Evolutionary conservation across 805 yeast genomes (phyloP).

Genomic region (Priceomyces medius): DNA sequence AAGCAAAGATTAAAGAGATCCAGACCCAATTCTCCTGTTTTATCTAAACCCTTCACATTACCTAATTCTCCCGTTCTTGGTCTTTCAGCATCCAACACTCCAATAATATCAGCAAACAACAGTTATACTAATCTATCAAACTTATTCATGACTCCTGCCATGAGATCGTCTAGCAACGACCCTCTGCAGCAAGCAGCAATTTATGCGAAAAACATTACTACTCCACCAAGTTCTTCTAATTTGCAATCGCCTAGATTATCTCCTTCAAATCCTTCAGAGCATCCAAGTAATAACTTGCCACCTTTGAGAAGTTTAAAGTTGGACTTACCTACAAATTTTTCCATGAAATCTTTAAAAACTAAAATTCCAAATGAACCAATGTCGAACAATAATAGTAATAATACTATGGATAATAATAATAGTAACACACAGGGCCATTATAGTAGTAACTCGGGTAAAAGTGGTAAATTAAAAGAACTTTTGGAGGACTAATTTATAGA

Average conservation of each 20-base stretch:
- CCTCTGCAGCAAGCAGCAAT: constrained; percentile 9
- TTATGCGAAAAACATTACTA: constrained; percentile 4
- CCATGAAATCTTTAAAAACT: constrained; percentile 19
- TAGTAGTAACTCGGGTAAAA: constrained; percentile 18
- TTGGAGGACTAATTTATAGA: constrained; percentile 13
- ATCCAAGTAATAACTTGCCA: constrained; percentile 35
- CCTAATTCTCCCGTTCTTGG: constrained; percentile 47
- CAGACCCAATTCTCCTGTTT: constrained; percentile 50
- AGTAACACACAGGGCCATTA: constrained; percentile 11
- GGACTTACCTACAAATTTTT: constrained; percentile 47
- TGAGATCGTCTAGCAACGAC: constrained; percentile 4
- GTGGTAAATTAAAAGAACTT: constrained; percentile 17
- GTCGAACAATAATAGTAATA: constrained; percentile 6
- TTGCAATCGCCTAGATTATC: constrained; percentile 29
- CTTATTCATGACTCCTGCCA: constrained; percentile 33
- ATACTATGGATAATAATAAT: not conserved
- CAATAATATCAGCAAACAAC: constrained; percentile 41
- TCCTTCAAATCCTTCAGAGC: constrained; percentile 17
- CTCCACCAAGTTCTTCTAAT: constrained; percentile 12
- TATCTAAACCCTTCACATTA: constrained; percentile 32
- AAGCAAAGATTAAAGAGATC: constrained; percentile 46
- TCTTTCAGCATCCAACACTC: constrained; percentile 38
- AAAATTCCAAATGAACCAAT: constrained; percentile 6
- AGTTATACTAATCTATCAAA: constrained; percentile 38
- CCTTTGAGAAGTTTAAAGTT: constrained; percentile 51